phyloP scores from a whole-genome alignment of 2,329 filamentous ascomycete genomes.

The Hyphodiscus sp. region DNA sequence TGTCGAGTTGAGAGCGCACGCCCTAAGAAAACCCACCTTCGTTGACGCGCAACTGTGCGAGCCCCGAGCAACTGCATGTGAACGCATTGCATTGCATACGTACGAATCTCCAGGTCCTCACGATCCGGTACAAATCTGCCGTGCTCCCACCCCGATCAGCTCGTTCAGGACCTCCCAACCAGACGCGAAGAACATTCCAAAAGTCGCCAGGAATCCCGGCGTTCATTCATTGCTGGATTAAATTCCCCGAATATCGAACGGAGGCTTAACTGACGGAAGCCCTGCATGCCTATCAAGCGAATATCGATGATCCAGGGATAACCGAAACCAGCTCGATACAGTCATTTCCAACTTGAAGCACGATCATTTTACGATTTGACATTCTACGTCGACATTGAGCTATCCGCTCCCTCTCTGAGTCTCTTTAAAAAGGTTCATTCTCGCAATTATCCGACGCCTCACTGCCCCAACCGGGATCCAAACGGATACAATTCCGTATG shows the following conservation, averaged over 20 bases:
- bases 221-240: not conserved
- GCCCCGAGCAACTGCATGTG: not conserved
- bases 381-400: slow-evolving; percentile 6
- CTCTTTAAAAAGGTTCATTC: not conserved
- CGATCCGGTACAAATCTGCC: not conserved
- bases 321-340: slow-evolving; percentile 17
- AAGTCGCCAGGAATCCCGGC: not conserved
- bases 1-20: not conserved
- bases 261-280: not conserved
- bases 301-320: slow-evolving; percentile 5
- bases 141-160: not conserved
- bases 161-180: too few relatives aligned
- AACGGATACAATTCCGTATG: slow-evolving; percentile 5
- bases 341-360: slow-evolving; percentile 17
- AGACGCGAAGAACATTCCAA: not conserved
- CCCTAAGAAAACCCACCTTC: not conserved
- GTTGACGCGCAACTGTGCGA: not conserved
- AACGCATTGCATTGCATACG: not conserved
- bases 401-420: not conserved
- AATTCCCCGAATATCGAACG: not conserved
- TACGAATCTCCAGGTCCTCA: not conserved
- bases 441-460: not conserved
- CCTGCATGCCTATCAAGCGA: slow-evolving; percentile 4
- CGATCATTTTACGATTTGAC: slow-evolving; percentile 8
- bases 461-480: slow-evolving; percentile 1